Evolutionary conservation across 768 basidiomycete species (phyloP), one percentile per base, ranked within the genome.

Genomic region (Cystobasidium ongulense): DNA sequence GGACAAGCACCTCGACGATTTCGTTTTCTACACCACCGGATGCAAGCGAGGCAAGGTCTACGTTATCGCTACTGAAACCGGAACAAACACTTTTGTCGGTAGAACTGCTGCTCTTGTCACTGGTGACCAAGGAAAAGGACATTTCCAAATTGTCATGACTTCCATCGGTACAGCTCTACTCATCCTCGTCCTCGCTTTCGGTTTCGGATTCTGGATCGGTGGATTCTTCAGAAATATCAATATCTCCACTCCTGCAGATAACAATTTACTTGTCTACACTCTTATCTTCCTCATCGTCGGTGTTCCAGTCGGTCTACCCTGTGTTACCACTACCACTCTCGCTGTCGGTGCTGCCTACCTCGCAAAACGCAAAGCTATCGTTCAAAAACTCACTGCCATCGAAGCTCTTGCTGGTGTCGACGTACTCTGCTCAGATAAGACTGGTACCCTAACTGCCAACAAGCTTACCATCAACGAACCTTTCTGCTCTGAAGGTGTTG

Each of bases 321-420:
- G 82, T 65, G 84, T 85, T 43, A 84, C 84, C 17, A 82, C 81
- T 27, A 82, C 82, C 25, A 82, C 81, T 21, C 73, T 82, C 63
- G 82, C 84, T 33, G 82, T 84, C 76, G 83, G 84, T 61, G 83
- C 84, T 25, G 83, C 84, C 1, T 83, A 83, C 76, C 80, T 84
- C 65, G 83, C 83, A 4, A 78, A 81, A 36, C 78, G 81, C 23
- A 81, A 84, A 73, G 83, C 83, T 15, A 85, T 85, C 76, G 84
- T 85, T 1, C 84, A 84, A 77, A 84, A 84, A 76, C 78, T 85
- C 25, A 84, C 84, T 0, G 84, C 84, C 39, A 85, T 85, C 76
- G 84, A 85, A 75, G 82, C 82, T 18, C 81, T 85, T n/a, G 84
- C 84, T 21, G 84, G 84, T 61, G 84, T 85, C 46, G 83, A 84